Conservation (phyloP, 768 basidiomycete species). For the Mycena filopes region DNA sequence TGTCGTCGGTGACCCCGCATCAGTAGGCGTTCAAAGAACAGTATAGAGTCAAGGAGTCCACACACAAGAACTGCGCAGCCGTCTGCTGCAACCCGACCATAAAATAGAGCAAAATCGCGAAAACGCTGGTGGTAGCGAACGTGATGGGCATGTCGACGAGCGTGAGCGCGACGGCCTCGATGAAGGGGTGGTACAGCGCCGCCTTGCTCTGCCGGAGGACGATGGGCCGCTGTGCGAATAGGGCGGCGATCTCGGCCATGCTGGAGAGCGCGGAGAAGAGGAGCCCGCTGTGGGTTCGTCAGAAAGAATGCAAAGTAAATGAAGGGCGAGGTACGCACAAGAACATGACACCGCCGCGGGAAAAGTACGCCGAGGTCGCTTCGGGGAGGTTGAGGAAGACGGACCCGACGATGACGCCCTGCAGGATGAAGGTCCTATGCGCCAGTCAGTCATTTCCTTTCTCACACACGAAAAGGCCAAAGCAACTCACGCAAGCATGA, state of each 20-base stretch:
- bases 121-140: conserved; percentile 42
- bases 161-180: conserved; percentile 57
- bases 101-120: conserved; percentile 58
- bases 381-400: conserved; percentile 69
- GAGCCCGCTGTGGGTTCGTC: conserved; percentile 58
- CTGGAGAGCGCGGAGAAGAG: conserved; percentile 68
- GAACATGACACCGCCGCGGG: conserved; percentile 81
- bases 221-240: conserved; percentile 59
- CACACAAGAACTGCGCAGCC: conserved; percentile 65
- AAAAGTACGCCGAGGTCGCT: conserved; percentile 73
- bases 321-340: conserved; percentile 55
- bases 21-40: too few relatives aligned
- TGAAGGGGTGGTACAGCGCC: conserved; percentile 62
- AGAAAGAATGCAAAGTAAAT: not conserved
- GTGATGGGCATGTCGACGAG: conserved; percentile 58
- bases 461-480: too few relatives aligned
- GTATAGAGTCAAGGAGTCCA: not conserved
- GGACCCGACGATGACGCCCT: conserved; percentile 57
- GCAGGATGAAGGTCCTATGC: conserved; percentile 62
- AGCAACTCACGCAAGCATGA: conserved; percentile 44
- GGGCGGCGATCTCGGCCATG: conserved; percentile 71
- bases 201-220: conserved; percentile 54
- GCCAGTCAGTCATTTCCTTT: too few relatives aligned
- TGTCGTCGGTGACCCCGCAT: conserved; percentile 29
- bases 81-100: conserved; percentile 58